These are phyloP conservation scores for Rhododendron ovatum DNA, from an alignment of 148 eudicot species.

Conservation along the genomic window DNA sequence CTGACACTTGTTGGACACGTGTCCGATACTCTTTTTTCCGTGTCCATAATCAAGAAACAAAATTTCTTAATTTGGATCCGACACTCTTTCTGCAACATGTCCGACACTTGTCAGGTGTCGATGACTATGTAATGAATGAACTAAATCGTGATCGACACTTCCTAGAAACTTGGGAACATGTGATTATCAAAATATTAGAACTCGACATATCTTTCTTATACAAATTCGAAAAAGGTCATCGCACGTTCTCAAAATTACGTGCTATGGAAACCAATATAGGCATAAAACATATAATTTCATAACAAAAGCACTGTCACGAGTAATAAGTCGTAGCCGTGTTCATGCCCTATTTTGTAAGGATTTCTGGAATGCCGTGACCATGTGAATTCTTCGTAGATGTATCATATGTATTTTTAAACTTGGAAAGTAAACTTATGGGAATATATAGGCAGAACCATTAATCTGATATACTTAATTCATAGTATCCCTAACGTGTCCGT, in stretches of 20 bases:
- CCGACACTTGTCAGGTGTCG: not conserved
- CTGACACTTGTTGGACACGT: not conserved
- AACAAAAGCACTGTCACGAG: not conserved
- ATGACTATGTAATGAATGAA: not conserved
- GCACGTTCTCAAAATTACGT: not conserved
- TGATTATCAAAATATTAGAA: not conserved
- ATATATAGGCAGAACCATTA: not conserved
- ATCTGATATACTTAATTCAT: too few species aligned
- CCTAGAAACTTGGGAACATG: not conserved
- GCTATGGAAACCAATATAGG: not conserved
- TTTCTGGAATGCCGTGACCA: not conserved
- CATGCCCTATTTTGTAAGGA: not conserved
- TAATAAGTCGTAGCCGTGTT: not conserved
- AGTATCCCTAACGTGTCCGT: not conserved
- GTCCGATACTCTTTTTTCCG: not conserved
- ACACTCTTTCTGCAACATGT: not conserved
- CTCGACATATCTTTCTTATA: not conserved
- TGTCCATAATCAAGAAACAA: not conserved
- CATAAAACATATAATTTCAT: not conserved
- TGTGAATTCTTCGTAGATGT: not conserved
- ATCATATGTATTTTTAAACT: not conserved
- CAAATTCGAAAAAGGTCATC: not conserved
- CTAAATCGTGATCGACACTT: not conserved
- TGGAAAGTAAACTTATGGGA: too few species aligned
- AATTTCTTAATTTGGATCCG: not conserved